A percentile compares a stretch with the other conserved stretches of the same genome.
Conservation (phyloP, 164 flowering plant species). For the Umbilicus rupestris region DNA sequence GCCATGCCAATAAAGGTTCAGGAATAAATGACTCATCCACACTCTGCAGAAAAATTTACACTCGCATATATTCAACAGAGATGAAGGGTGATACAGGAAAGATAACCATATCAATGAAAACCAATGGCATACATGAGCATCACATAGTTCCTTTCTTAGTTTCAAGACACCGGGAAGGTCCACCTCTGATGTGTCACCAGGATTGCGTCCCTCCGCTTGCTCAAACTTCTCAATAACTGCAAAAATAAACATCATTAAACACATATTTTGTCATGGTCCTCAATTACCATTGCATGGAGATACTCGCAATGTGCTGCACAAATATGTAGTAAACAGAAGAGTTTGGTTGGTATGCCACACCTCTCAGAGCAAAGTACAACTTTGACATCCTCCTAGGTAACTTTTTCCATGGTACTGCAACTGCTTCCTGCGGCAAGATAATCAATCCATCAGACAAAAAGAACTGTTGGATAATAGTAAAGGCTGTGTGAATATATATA, state of each 20-base stretch:
- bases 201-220: constrained; percentile 43
- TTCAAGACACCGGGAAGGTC: constrained; percentile 65
- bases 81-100: neutral
- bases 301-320: neutral
- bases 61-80: neutral
- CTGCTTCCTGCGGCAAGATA: constrained; percentile 55
- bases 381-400: constrained; percentile 68
- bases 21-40: constrained; percentile 64
- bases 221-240: constrained; percentile 81
- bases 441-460: neutral
- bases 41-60: constrained; percentile 30
- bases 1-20: constrained; percentile 59
- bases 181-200: constrained; percentile 48
- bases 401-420: constrained; percentile 62
- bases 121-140: constrained; percentile 35
- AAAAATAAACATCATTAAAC: constrained; percentile 6
- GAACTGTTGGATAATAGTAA: neutral
- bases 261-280: neutral
- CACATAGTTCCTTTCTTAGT: constrained; percentile 65
- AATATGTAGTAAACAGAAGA: too few relatives aligned
- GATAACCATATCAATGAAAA: neutral
- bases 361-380: constrained; percentile 86
- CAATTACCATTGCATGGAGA: neutral
- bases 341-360: constrained; percentile 21
- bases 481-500: neutral